These are phyloP conservation scores for Candida xiaguanensis DNA, from an alignment of 805 yeast genomes.

Conservation along the genomic window DNA sequence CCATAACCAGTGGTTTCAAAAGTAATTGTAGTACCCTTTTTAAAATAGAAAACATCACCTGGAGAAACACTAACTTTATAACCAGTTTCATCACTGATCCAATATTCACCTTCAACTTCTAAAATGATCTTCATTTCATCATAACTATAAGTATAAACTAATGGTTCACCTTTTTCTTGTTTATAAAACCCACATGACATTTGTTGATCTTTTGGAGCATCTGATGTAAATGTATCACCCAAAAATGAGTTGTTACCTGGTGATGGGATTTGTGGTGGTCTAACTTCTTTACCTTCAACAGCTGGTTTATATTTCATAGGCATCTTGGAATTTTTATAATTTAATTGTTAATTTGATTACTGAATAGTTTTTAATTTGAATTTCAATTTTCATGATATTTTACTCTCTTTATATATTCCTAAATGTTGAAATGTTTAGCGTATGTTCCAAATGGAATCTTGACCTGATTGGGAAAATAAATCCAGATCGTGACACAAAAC, in stretches of 20 bases:
- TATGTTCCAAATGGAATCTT: not conserved
- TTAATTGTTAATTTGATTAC: not conserved
- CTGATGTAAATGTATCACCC: conserved; percentile 62
- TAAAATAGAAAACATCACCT: conserved; percentile 67
- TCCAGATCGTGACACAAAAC: conserved; percentile 4
- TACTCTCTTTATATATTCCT: not conserved
- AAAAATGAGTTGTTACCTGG: conserved; percentile 68
- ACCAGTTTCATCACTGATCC: conserved; percentile 62
- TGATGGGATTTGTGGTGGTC: conserved; percentile 58
- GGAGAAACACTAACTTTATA: conserved; percentile 52
- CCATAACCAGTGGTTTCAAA: conserved; percentile 62
- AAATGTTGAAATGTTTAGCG: not conserved
- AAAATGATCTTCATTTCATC: conserved; percentile 70
- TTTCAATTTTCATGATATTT: not conserved
- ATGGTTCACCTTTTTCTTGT: conserved; percentile 64
- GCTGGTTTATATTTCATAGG: conserved; percentile 54
- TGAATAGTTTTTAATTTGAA: no score
- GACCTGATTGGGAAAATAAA: not conserved
- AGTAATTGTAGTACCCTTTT: conserved; percentile 63
- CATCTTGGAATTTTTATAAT: conserved; percentile 28
- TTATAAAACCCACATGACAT: conserved; percentile 66
- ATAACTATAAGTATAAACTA: conserved; percentile 60
- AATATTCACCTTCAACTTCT: conserved; percentile 65
- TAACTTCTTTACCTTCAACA: conserved; percentile 48
- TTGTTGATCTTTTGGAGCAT: conserved; percentile 56